Conservation (phyloP, 2,329 filamentous ascomycete species). For the Cercospora zeae-maydis region DNA sequence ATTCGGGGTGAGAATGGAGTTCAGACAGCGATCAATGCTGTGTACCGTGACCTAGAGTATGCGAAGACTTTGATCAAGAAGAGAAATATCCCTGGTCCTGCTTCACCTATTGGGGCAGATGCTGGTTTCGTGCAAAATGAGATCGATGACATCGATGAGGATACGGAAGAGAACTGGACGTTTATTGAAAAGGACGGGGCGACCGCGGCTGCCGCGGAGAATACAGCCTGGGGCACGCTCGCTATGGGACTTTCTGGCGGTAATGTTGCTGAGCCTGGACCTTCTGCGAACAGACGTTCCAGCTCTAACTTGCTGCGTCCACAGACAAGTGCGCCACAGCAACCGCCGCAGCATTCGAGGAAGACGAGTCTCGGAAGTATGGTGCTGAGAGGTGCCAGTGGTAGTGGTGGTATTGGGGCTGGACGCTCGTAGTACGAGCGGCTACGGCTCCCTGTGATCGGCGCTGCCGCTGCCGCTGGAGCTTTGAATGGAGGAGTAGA, state of each 20-base stretch:
- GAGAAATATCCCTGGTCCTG: constrained; percentile 4
- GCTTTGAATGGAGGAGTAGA: neutral
- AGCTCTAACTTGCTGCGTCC: constrained; percentile 1
- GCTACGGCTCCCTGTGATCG: neutral
- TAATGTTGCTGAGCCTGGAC: neutral
- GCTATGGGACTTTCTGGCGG: neutral
- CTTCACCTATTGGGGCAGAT: constrained; percentile 23
- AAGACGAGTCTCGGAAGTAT: constrained; percentile 8
- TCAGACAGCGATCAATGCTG: constrained; percentile 81
- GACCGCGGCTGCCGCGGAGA: constrained; percentile 12
- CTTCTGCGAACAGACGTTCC: neutral
- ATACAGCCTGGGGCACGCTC: constrained; percentile 2
- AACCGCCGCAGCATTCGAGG: neutral
- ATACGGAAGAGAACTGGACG: constrained; percentile 62
- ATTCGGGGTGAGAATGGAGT: constrained; percentile 92
- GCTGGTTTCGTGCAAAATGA: constrained; percentile 13
- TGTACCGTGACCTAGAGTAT: constrained; percentile 94
- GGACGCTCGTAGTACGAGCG: constrained; percentile 14
- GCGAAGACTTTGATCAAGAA: constrained; percentile 74
- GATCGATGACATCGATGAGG: constrained; percentile 24
- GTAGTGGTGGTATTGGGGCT: neutral
- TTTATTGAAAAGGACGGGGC: constrained; percentile 68
- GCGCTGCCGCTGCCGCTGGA: neutral
- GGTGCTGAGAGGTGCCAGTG: constrained; percentile 4
- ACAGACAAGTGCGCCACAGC: neutral